Evolutionary conservation across 768 basidiomycete genomes (phyloP).

Genomic region (Phlebiopsis gigantea): DNA sequence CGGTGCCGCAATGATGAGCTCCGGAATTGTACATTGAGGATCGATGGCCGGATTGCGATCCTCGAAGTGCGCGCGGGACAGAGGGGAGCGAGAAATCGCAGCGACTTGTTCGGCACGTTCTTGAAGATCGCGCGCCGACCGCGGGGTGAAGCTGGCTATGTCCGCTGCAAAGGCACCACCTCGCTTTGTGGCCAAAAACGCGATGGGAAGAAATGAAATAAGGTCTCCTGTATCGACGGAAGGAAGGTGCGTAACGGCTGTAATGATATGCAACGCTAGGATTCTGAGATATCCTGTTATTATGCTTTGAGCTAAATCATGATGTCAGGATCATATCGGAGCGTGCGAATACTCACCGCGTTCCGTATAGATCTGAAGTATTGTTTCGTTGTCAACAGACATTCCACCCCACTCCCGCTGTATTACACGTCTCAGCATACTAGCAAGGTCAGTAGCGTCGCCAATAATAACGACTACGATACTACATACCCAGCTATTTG

Average conservation of each 20-base stretch:
- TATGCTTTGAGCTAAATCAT: too few species aligned
- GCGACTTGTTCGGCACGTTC: neutral
- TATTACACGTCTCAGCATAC: neutral
- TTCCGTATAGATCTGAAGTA: neutral
- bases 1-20: slow-evolving; percentile 23
- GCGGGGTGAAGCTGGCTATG: neutral
- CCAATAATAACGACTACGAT: neutral
- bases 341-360: neutral
- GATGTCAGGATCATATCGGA: too few species aligned
- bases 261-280: neutral
- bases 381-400: neutral
- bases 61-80: neutral
- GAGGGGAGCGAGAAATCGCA: neutral
- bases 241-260: neutral
- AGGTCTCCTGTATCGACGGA: neutral
- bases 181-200: neutral
- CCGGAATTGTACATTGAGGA: slow-evolving; percentile 7
- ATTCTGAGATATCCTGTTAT: neutral
- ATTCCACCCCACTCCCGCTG: neutral
- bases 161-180: neutral
- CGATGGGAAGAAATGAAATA: neutral
- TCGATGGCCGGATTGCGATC: neutral
- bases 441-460: neutral
- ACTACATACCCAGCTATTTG: neutral
- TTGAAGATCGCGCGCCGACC: neutral